These are phyloP conservation scores for Garcia nutans DNA, from an alignment of 345 rosid species.

Conservation along the genomic window DNA sequence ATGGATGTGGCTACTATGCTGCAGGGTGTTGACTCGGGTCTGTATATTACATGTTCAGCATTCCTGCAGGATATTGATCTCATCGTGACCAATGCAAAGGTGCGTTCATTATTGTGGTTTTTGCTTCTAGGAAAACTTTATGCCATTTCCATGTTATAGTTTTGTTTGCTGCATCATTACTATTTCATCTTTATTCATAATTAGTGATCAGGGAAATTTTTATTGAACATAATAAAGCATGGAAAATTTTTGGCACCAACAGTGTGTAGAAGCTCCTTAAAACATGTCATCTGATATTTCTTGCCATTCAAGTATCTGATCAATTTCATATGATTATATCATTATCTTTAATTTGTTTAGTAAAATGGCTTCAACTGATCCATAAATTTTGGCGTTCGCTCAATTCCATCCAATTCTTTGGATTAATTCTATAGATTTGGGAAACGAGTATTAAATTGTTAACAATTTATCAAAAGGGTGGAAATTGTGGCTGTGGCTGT, in stretches of 20 bases:
- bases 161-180: not conserved
- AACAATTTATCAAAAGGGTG: no score
- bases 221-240: not conserved
- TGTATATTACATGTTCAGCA: conserved; percentile 73
- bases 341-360: no score
- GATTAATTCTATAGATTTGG: no score
- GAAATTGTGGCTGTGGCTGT: no score
- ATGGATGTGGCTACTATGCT: conserved; percentile 91
- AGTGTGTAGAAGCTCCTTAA: not conserved
- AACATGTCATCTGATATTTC: not conserved
- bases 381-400: no score
- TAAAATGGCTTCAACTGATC: no score
- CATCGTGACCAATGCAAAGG: conserved; percentile 92
- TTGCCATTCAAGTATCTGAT: not conserved
- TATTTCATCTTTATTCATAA: not conserved
- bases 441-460: no score
- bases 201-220: not conserved
- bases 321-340: no score
- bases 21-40: conserved; percentile 88
- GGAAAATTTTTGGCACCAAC: not conserved
- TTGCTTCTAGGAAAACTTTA: not conserved
- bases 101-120: conserved; percentile 21
- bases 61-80: conserved; percentile 90
- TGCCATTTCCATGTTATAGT: no score
- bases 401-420: no score